These are phyloP conservation scores for Trichophyton mentagrophytes DNA, from an alignment of 2,329 filamentous ascomycete species.

Conservation along the genomic window DNA sequence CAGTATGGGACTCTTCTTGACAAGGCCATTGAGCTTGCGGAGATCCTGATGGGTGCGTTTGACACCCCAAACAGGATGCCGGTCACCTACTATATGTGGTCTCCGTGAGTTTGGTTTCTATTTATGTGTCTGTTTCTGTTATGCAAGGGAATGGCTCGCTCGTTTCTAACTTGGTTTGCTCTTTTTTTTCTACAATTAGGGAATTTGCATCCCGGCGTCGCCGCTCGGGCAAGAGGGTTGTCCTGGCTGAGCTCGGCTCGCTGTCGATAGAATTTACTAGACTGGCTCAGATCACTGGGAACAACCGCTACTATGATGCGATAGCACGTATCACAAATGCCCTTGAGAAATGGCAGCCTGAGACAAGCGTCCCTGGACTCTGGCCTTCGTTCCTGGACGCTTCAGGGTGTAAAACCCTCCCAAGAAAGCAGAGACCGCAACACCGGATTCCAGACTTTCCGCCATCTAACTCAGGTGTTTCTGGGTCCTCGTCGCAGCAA, in stretches of 20 bases:
- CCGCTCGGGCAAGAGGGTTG: constrained; percentile 16
- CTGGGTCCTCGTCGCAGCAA: neutral
- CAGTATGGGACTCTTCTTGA: constrained; percentile 35
- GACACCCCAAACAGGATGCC: constrained; percentile 23
- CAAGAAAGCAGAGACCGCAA: neutral
- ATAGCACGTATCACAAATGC: constrained; percentile 25
- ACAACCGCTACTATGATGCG: constrained; percentile 29
- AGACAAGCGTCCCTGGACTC: constrained; percentile 28
- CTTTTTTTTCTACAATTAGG: constrained; percentile 57
- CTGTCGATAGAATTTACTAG: constrained; percentile 31
- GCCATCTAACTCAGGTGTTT: neutral
- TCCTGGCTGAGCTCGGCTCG: constrained; percentile 28
- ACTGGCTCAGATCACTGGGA: constrained; percentile 28
- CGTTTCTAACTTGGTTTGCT: constrained; percentile 43
- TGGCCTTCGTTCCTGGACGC: constrained; percentile 51
- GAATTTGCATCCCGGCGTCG: constrained; percentile 18
- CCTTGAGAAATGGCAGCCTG: constrained; percentile 24
- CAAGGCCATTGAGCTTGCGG: constrained; percentile 43
- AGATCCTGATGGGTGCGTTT: constrained; percentile 40
- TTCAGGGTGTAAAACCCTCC: constrained; percentile 54
- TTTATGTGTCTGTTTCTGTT: neutral
- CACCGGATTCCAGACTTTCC: neutral
- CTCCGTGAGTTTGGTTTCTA: constrained; percentile 37
- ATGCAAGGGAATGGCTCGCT: neutral
- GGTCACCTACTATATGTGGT: constrained; percentile 55